phyloP scores from a whole-genome alignment of 768 basidiomycete genomes.

The Hericium erinaceus region DNA sequence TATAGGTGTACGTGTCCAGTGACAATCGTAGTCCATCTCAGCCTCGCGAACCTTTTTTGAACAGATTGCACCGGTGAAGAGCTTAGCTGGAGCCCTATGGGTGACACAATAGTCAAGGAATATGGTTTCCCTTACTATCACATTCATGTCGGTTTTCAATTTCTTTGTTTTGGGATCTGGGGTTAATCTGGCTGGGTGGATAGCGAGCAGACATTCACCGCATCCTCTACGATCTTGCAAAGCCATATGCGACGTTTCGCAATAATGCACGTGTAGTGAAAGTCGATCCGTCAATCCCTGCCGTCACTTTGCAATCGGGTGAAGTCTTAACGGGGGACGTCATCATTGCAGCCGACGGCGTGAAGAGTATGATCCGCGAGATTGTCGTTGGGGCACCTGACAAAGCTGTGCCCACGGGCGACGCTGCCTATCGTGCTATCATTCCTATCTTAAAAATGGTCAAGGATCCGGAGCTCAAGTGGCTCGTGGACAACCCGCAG shows the following conservation, averaged over 20 bases:
- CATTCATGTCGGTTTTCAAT: background rate
- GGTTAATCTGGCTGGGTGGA: background rate
- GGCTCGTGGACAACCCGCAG: conserved; percentile 8
- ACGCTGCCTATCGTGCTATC: conserved; percentile 17
- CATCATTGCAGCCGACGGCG: conserved; percentile 17
- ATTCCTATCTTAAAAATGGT: conserved; percentile 1
- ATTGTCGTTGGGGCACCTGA: conserved; percentile 14
- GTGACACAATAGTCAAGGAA: background rate
- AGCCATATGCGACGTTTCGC: background rate
- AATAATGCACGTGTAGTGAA: background rate
- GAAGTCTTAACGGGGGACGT: conserved; percentile 14
- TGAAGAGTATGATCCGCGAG: conserved; percentile 12
- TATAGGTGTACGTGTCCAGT: conserved; percentile 29
- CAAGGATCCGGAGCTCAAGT: conserved; percentile 6
- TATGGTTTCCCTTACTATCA: conserved; percentile 1
- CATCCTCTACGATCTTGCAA: background rate
- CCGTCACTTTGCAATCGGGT: conserved; percentile 11
- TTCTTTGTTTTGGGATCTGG: background rate
- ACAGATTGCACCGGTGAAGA: background rate
- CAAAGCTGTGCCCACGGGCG: conserved; percentile 16
- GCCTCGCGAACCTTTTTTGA: background rate
- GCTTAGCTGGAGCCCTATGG: background rate
- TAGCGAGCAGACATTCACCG: background rate
- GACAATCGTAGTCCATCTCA: background rate
- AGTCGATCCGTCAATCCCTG: background rate